Conservation (phyloP, 2,329 filamentous ascomycete species). For the Teratosphaeria epicoccoides region DNA sequence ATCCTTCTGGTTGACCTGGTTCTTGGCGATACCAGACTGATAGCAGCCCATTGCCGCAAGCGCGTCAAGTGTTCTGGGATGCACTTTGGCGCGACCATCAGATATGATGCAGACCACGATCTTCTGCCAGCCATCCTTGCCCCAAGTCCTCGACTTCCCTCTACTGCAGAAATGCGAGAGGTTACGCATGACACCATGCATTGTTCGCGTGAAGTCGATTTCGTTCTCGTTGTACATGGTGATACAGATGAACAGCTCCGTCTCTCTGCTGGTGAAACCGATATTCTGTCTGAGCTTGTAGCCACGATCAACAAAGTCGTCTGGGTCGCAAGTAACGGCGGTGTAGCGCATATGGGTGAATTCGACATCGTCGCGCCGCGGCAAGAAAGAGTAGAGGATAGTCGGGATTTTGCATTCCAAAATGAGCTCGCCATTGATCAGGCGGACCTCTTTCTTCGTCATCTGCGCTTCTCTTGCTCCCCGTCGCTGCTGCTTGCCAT, state of each 20-base stretch:
- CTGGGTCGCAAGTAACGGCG: constrained; percentile 93
- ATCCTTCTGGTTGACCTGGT: constrained; percentile 89
- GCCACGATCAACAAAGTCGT: constrained; percentile 78
- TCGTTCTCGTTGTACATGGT: constrained; percentile 99
- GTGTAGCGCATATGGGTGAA: constrained; percentile 99
- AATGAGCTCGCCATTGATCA: constrained; percentile 96
- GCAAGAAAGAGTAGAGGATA: constrained; percentile 93
- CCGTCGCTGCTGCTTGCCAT: constrained; percentile 74
- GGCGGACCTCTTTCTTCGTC: constrained; percentile 83
- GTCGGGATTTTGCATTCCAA: constrained; percentile 98
- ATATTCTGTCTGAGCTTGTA: constrained; percentile 92
- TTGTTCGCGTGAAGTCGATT: constrained; percentile 89
- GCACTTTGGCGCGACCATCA: constrained; percentile 86
- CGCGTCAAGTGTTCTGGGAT: constrained; percentile 85
- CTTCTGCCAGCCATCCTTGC: constrained; percentile 95
- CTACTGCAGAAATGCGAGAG: constrained; percentile 93
- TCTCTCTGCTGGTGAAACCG: constrained; percentile 72
- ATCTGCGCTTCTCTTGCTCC: constrained; percentile 81
- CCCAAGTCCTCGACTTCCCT: constrained; percentile 88
- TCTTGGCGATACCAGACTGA: constrained; percentile 97
- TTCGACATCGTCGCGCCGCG: constrained; percentile 81
- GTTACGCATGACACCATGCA: constrained; percentile 98
- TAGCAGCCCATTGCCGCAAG: constrained; percentile 96
- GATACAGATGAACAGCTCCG: constrained; percentile 89
- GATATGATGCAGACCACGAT: constrained; percentile 96